These are phyloP conservation scores for Phytophthora ohioensis DNA, from an alignment of 352 stramenopile genomes.

Conservation along the genomic window DNA sequence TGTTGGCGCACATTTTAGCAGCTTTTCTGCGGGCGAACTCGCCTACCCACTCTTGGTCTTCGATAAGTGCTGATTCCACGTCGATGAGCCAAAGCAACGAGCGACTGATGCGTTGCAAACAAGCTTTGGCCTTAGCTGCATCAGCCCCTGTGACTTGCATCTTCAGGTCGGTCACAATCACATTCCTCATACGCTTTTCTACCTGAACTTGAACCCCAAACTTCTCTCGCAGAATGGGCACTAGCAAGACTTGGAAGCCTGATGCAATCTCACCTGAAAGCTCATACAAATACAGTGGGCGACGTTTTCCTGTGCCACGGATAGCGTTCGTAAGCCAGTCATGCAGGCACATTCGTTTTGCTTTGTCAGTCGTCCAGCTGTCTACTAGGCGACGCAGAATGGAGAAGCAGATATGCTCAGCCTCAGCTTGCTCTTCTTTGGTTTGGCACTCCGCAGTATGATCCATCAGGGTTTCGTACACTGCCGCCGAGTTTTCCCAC, in stretches of 20 bases:
- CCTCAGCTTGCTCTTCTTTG: slow-evolving; percentile 52
- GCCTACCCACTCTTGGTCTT: slow-evolving; percentile 53
- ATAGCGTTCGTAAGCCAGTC: slow-evolving; percentile 82
- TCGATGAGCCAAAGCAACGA: slow-evolving; percentile 66
- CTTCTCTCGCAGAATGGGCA: slow-evolving; percentile 63
- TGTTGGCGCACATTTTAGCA: slow-evolving; percentile 44
- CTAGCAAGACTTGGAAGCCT: slow-evolving; percentile 67
- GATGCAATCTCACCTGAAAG: slow-evolving; percentile 70
- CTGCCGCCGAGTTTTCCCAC: slow-evolving; percentile 53
- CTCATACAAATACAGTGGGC: slow-evolving; percentile 65
- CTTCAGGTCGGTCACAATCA: slow-evolving; percentile 72
- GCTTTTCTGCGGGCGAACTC: slow-evolving; percentile 47
- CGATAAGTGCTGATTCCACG: slow-evolving; percentile 49
- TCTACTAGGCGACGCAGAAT: slow-evolving; percentile 66
- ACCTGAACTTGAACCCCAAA: slow-evolving; percentile 69
- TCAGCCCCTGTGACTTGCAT: slow-evolving; percentile 48
- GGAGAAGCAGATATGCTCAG: slow-evolving; percentile 67
- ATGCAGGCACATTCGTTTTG: slow-evolving; percentile 75
- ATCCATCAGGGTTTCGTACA: slow-evolving; percentile 55
- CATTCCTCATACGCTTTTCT: slow-evolving; percentile 63
- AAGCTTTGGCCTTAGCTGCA: slow-evolving; percentile 39
- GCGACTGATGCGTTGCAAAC: slow-evolving; percentile 62
- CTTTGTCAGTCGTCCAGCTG: slow-evolving; percentile 74
- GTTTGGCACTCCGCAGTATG: slow-evolving; percentile 27
- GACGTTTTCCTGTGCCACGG: slow-evolving; percentile 56